A percentile compares a stretch with the other conserved stretches of the same genome.
Evolutionary conservation across 108 stramenopile genomes (phyloP).

Genomic region (Cyclostephanos tholiformis): DNA sequence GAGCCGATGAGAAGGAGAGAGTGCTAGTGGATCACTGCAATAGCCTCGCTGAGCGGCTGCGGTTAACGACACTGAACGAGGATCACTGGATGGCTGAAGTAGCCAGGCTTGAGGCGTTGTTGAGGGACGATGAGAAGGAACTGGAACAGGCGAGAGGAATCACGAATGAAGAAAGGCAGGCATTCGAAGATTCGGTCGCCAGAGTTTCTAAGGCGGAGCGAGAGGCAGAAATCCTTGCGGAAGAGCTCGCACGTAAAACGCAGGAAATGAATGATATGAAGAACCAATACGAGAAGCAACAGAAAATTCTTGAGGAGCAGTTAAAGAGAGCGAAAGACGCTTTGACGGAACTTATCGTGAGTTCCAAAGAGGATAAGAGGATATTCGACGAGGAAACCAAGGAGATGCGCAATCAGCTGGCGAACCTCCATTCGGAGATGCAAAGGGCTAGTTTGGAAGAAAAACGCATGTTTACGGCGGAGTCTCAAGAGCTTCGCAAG

Average conservation of each 20-base stretch:
- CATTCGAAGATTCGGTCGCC: conserved; percentile 6
- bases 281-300: conserved; percentile 29
- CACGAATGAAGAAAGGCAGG: conserved; percentile 14
- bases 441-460: conserved; percentile 14
- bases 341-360: conserved; percentile 40
- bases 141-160: conserved; percentile 31
- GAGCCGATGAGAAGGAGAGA: conserved; percentile 50
- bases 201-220: conserved; percentile 14
- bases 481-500: neutral
- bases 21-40: conserved; percentile 51
- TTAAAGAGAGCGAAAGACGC: conserved; percentile 34
- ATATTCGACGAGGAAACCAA: conserved; percentile 43
- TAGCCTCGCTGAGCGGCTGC: conserved; percentile 43
- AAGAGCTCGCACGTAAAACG: conserved; percentile 20
- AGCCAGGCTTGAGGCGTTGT: conserved; percentile 49
- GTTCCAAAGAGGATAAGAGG: conserved; percentile 41
- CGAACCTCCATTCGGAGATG: conserved; percentile 6
- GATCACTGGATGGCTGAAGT: conserved; percentile 45
- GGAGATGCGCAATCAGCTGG: conserved; percentile 30
- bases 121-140: conserved; percentile 51
- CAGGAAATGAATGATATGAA: conserved; percentile 28
- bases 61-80: conserved; percentile 42
- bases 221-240: conserved; percentile 16
- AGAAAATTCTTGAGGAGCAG: conserved; percentile 38
- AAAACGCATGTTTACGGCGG: neutral